Evolutionary conservation across 176 grass and related monocot species (phyloP).

Genomic region (Bothriochloa decipiens): DNA sequence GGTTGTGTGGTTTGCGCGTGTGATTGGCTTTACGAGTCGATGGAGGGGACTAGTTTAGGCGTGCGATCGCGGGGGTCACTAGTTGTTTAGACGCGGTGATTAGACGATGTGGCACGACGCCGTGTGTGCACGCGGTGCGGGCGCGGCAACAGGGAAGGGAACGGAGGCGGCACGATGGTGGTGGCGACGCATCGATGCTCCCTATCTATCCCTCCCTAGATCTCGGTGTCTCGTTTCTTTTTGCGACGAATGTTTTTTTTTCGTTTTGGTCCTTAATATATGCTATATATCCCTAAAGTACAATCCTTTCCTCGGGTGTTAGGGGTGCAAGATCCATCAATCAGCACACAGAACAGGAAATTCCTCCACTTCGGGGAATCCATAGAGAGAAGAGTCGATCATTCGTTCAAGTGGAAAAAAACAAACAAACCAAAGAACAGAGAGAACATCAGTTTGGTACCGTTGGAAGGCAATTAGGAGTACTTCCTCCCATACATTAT

Average conservation of each 20-base stretch:
- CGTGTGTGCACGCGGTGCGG: neutral
- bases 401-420: too few species aligned
- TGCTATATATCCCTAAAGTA: too few species aligned
- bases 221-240: neutral
- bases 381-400: too few species aligned
- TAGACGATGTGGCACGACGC: conserved; percentile 13
- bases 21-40: neutral
- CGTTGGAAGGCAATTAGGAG: neutral
- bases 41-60: neutral
- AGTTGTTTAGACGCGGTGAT: conserved; percentile 17
- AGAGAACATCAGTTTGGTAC: neutral
- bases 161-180: neutral
- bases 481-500: too few species aligned
- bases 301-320: too few species aligned
- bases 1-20: neutral
- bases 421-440: neutral
- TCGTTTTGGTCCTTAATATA: neutral
- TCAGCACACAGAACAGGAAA: too few species aligned
- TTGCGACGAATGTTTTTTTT: neutral
- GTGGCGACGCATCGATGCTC: neutral
- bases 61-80: neutral
- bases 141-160: neutral
- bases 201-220: neutral
- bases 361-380: too few species aligned
- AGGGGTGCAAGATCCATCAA: neutral